Evolutionary conservation across 768 basidiomycete genomes (phyloP).

Genomic region (Cystobasidium ongulense): DNA sequence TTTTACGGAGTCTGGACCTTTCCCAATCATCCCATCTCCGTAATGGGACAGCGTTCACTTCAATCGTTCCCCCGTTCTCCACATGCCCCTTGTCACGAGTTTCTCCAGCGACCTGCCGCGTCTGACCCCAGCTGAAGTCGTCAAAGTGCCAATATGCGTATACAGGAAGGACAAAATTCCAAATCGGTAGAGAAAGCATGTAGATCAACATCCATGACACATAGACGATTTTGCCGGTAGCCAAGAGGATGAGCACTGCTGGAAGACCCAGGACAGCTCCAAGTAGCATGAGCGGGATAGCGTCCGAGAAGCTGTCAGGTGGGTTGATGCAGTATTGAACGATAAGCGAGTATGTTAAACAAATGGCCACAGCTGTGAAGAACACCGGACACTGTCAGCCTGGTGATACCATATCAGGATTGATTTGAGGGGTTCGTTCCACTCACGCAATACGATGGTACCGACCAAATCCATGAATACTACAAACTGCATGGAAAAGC

Average conservation of each 20-base stretch:
- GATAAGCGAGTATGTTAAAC: slow-evolving; percentile 78
- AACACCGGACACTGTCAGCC: slow-evolving; percentile 46
- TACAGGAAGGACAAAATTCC: slow-evolving; percentile 58
- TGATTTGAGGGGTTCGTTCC: background rate
- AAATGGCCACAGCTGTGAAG: slow-evolving; percentile 87
- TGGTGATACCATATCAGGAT: background rate
- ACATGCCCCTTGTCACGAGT: slow-evolving; percentile 69
- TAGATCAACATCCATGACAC: slow-evolving; percentile 98
- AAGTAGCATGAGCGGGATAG: slow-evolving; percentile 84
- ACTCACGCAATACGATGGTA: slow-evolving; percentile 40
- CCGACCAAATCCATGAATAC: slow-evolving; percentile 57
- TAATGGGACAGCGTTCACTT: slow-evolving; percentile 65
- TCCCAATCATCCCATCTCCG: slow-evolving; percentile 99
- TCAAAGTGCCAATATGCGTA: slow-evolving; percentile 99
- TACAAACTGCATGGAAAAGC: slow-evolving; percentile 99
- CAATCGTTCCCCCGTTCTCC: slow-evolving; percentile 52
- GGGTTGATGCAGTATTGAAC: slow-evolving; percentile 67
- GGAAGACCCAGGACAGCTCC: slow-evolving; percentile 87
- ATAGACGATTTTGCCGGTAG: slow-evolving; percentile 88
- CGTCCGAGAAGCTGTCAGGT: slow-evolving; percentile 76
- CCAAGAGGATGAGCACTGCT: slow-evolving; percentile 81
- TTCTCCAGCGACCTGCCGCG: slow-evolving; percentile 95
- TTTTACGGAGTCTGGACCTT: slow-evolving; percentile 79
- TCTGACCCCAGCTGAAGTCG: slow-evolving; percentile 99
- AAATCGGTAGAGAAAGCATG: slow-evolving; percentile 80